These are phyloP conservation scores for Hyphochytrium catenoides DNA, from an alignment of 352 stramenopile species.

Conservation along the genomic window DNA sequence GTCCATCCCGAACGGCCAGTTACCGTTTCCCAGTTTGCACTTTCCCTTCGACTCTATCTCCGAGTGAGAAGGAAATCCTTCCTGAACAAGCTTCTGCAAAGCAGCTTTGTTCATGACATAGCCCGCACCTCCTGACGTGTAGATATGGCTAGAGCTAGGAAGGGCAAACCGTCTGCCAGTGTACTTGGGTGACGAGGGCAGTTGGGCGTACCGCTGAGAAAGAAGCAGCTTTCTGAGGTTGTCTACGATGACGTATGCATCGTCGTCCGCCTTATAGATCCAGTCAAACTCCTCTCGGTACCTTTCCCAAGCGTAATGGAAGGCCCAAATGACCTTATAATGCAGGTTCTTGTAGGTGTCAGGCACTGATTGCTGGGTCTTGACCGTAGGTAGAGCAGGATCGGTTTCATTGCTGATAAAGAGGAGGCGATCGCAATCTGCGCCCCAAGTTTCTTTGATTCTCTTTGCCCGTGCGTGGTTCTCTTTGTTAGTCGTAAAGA, in stretches of 20 bases:
- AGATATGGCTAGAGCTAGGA: too few species aligned
- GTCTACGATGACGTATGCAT: constrained; percentile 49
- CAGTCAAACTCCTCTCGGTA: constrained; percentile 51
- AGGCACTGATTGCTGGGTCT: constrained; percentile 12
- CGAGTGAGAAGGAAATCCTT: too few species aligned
- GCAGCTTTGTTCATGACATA: constrained; percentile 63
- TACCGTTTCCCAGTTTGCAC: too few species aligned
- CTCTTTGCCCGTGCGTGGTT: too few species aligned
- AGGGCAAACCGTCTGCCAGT: too few species aligned
- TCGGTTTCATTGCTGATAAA: constrained; percentile 51
- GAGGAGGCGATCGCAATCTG: constrained; percentile 41
- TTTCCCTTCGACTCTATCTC: too few species aligned
- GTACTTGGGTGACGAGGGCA: too few species aligned
- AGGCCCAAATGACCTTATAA: constrained; percentile 47
- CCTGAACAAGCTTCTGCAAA: constrained; percentile 29
- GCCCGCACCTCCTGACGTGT: constrained; percentile 43
- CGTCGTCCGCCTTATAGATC: constrained; percentile 61
- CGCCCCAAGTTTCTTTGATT: constrained; percentile 33
- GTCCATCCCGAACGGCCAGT: too few species aligned
- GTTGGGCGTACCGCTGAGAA: too few species aligned
- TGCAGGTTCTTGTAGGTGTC: constrained; percentile 50
- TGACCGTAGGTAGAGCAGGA: constrained; percentile 15
- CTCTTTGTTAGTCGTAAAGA: too few species aligned
- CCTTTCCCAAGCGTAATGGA: constrained; percentile 33
- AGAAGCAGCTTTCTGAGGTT: too few species aligned